phyloP scores from a whole-genome alignment of 768 basidiomycete species.

The Hirschioporus abietinus region DNA sequence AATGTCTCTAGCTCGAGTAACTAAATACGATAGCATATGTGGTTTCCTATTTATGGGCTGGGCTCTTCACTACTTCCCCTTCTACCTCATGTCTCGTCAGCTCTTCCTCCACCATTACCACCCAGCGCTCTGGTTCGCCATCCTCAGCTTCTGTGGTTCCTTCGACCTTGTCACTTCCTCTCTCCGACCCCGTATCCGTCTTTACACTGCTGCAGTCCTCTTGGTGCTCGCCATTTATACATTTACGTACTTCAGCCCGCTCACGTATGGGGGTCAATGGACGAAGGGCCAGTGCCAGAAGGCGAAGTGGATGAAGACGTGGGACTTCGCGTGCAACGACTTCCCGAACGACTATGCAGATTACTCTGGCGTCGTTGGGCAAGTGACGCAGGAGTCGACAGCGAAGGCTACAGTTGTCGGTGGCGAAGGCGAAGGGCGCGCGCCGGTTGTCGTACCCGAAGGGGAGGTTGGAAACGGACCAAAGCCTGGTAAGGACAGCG shows the following conservation, averaged over 20 bases:
- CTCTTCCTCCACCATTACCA: constrained; percentile 98
- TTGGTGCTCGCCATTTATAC: constrained; percentile 72
- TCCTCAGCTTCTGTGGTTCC: constrained; percentile 65
- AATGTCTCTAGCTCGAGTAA: constrained; percentile 62
- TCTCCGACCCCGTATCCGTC: constrained; percentile 65
- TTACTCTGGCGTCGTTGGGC: constrained; percentile 34
- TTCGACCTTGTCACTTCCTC: constrained; percentile 86
- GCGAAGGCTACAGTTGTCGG: constrained; percentile 42
- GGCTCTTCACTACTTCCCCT: constrained; percentile 91
- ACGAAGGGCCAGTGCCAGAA: constrained; percentile 71
- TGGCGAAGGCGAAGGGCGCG: constrained; percentile 49
- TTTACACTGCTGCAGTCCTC: constrained; percentile 77
- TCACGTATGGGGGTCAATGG: constrained; percentile 85
- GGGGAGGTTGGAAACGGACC: constrained; percentile 16
- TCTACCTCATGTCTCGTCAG: constrained; percentile 96
- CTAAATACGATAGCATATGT: constrained; percentile 87
- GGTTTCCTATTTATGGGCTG: constrained; percentile 92
- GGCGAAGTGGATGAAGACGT: constrained; percentile 85
- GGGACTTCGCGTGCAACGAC: constrained; percentile 92
- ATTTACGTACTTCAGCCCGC: constrained; percentile 72
- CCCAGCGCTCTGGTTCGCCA: constrained; percentile 92
- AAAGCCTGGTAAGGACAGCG: constrained; percentile 15
- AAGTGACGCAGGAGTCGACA: constrained; percentile 32
- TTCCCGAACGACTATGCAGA: constrained; percentile 59
- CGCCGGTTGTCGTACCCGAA: constrained; percentile 50